phyloP scores from a whole-genome alignment of 345 rosid genomes.

The Nasturtium officinale region DNA sequence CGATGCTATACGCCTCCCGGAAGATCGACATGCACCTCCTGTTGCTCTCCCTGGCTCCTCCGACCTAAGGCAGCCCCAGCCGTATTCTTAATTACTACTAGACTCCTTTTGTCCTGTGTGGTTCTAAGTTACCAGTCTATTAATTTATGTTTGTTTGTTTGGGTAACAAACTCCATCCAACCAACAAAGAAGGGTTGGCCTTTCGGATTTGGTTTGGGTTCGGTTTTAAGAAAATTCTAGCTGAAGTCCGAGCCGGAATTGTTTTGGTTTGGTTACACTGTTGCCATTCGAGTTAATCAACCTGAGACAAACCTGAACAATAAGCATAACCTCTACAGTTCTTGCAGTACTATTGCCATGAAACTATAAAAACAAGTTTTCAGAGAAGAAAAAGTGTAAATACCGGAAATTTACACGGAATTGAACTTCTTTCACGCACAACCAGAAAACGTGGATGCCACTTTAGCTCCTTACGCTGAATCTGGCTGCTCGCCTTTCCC shows the following conservation, averaged over 20 bases:
- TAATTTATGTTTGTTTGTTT: slow-evolving; percentile 7
- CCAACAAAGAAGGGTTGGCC: no score
- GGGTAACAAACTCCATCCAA: not conserved
- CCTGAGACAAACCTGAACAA: slow-evolving; percentile 52
- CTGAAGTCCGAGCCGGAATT: slow-evolving; percentile 39
- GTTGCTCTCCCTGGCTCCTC: slow-evolving; percentile 10
- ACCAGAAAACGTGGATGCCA: slow-evolving; percentile 36
- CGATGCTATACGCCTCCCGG: slow-evolving; percentile 25
- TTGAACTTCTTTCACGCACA: slow-evolving; percentile 74
- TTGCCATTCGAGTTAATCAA: slow-evolving; percentile 1
- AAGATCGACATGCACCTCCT: slow-evolving; percentile 41
- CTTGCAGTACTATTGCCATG: not conserved
- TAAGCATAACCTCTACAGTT: not conserved
- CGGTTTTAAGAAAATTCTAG: not conserved
- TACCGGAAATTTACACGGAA: slow-evolving; percentile 76
- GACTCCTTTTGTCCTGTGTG: not conserved
- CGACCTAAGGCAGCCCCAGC: slow-evolving; percentile 9
- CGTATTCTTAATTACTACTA: slow-evolving; percentile 8
- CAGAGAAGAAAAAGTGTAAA: not conserved
- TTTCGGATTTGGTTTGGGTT: not conserved
- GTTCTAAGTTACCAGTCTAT: not conserved
- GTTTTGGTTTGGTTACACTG: not conserved
- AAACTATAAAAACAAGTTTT: not conserved
- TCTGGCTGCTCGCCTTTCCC: slow-evolving; percentile 58
- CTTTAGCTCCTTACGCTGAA: slow-evolving; percentile 10